Conservation (phyloP, 2,329 filamentous ascomycete genomes). For the Dactylellina sp. region DNA sequence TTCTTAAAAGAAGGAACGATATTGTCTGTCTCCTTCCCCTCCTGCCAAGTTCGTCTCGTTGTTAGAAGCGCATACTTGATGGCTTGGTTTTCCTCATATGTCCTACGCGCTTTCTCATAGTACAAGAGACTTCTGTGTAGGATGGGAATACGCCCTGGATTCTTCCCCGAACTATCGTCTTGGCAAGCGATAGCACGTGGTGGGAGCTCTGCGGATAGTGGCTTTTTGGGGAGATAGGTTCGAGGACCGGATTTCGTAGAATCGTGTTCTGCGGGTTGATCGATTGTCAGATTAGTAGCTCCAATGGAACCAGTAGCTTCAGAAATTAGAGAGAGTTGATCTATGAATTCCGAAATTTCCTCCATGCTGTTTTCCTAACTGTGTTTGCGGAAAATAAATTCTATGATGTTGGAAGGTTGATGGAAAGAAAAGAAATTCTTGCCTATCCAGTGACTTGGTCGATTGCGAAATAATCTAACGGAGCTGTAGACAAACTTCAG, state of each 20-base stretch:
- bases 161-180: background rate
- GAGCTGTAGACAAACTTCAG: no score
- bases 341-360: background rate
- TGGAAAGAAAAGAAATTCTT: no score
- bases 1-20: background rate
- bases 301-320: no score
- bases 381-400: no score
- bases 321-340: background rate
- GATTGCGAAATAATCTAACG: no score
- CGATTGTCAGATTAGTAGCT: no score
- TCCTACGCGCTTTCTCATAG: slow-evolving; percentile 35
- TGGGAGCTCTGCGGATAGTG: background rate
- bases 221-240: slow-evolving; percentile 9
- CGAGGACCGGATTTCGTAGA: background rate
- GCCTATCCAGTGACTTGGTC: no score
- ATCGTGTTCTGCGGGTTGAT: background rate
- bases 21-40: background rate
- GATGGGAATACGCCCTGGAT: slow-evolving; percentile 15
- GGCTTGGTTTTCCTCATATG: slow-evolving; percentile 22
- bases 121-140: slow-evolving; percentile 37
- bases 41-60: slow-evolving; percentile 6
- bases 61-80: slow-evolving; percentile 3
- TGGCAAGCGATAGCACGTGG: slow-evolving; percentile 17
- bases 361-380: background rate
- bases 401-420: no score